Base-by-base conservation (phyloP, 768 basidiomycete genomes). In the Kwoniella bestiolae region DNA sequence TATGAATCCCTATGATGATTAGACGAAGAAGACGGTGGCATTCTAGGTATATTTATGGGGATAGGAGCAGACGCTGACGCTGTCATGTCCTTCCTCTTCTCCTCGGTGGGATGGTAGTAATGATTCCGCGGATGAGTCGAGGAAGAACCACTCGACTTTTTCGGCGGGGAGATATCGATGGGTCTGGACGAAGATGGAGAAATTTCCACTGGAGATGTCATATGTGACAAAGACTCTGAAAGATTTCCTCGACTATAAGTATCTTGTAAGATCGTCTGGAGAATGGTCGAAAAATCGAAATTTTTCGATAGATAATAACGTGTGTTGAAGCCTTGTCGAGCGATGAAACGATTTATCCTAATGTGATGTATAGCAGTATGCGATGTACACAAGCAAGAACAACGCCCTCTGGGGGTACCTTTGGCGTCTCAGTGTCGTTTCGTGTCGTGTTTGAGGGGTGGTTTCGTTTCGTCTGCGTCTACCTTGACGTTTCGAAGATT, bases 1-100 rank as follows among this genome's bases (percentile, higher is more conserved):
- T 46, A 38, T 11, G 38, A 35, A 3, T 56, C 61, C 32, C 52
- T 35, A n/a, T 45, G 32, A 2, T 34, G 29, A 12, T 26, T 25
- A 14, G 35, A 51, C n/a, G 44, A 38, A 34, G 53, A 53, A 9
- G 52, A 51, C 34, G 63, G 53, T 52, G 56, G 63, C 53, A 59
- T 65, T 65, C 56, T 56, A 35, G 63, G 63, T 46, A 65, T 65
- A 49, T 46, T 57, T 21, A 59, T 55, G 16, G 52, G 52, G n/a
- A 55, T 18, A n/a, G 49, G 29, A 7, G 49, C 26, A 4, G 49
- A 8, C 38, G 38, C 35, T 45, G 62, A 12, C 53, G 53, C 45
- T 14, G 62, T 57, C 63, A 65, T 65, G 50, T 51, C 59, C 49
- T 44, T 46, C 32, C 52, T 65, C 49, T 44, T 46, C 32, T 58